A percentile compares a stretch with the other conserved stretches of the same genome.
These are phyloP conservation scores for Arctium minus DNA, from an alignment of 129 eudicot genomes.

Conservation along the genomic window DNA sequence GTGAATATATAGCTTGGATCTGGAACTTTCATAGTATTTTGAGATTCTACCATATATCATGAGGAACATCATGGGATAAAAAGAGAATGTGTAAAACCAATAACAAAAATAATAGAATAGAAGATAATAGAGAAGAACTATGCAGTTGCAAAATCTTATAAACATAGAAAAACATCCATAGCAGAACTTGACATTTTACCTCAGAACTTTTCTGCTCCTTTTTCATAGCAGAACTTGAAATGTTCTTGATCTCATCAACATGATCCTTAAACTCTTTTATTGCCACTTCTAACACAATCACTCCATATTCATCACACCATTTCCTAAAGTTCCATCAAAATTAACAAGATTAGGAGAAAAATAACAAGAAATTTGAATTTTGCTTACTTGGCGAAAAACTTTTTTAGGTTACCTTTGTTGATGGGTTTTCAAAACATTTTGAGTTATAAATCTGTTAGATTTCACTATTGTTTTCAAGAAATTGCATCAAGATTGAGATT, in stretches of 20 bases:
- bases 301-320: slow-evolving; percentile 76
- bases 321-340: slow-evolving; percentile 35
- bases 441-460: not conserved
- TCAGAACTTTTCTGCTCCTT: slow-evolving; percentile 31
- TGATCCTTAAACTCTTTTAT: slow-evolving; percentile 67
- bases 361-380: not conserved
- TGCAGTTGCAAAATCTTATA: too few species aligned
- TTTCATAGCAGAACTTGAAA: slow-evolving; percentile 25
- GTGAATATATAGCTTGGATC: too few species aligned
- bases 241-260: slow-evolving; percentile 53
- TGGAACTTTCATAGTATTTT: too few species aligned
- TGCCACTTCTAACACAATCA: slow-evolving; percentile 58
- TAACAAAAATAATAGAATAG: too few species aligned
- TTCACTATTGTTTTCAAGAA: not conserved
- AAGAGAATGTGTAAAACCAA: too few species aligned
- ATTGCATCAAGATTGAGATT: not conserved
- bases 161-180: too few species aligned
- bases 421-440: slow-evolving; percentile 52
- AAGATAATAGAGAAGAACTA: too few species aligned
- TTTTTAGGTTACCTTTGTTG: slow-evolving; percentile 73
- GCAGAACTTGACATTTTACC: slow-evolving; percentile 30
- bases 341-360: not conserved
- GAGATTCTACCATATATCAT: too few species aligned
- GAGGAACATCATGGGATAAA: too few species aligned
- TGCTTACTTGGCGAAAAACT: slow-evolving; percentile 65